Base-by-base conservation (phyloP, 1,139 yeast species). In the Suhomyces panamericanus region DNA sequence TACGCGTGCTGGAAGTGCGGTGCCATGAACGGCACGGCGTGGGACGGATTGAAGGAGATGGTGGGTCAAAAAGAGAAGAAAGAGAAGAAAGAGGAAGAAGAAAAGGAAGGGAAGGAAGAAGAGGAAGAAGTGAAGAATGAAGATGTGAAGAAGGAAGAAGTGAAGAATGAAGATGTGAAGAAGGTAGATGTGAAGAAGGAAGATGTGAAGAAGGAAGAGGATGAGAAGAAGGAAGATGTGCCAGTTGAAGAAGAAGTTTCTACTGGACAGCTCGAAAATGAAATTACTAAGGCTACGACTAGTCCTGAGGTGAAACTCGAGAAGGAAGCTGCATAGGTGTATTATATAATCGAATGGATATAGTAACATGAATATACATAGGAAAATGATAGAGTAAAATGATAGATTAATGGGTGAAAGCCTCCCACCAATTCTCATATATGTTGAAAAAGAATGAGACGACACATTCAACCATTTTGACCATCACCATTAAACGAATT, bases 1-100 rank as follows among this genome's bases (percentile, higher is more conserved):
- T 91, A 84, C 58, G 64, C 74, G 6, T 91, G 98, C 63, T 89
- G 93, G 10, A 67, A 70, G 29, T 91, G 98, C 66, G 89, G 88
- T 1, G 55, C 57, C 14, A 50, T 77, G 54, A 85, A 86, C 60
- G 87, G 80, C 6, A 46, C 41, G 28, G 49, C 38, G 28, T 39
- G 47, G 48, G 48, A 42, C 35, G 36, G 26, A 11, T 33, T 41
- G 32, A 34, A 39, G 28, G 41, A 42, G 57, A 46, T 15, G 56
- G 47, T 15, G 22, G 20, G 6, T 17, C 12, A 27, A 12, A n/a
- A n/a, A 4, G 14, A 17, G 9, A 14, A 5, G 11, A 29, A 34
- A 2, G 2, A 3, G 7, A n/a, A 24, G 5, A n/a, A 34, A 26
- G 37, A 11, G 27, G 8, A 6, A 13, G n/a, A 8, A 12, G 10